Percentiles rank a stretch among this genome's conserved stretches.
phyloP scores from a whole-genome alignment of 139 green algal genomes.

The Desmodesmus armatus region DNA sequence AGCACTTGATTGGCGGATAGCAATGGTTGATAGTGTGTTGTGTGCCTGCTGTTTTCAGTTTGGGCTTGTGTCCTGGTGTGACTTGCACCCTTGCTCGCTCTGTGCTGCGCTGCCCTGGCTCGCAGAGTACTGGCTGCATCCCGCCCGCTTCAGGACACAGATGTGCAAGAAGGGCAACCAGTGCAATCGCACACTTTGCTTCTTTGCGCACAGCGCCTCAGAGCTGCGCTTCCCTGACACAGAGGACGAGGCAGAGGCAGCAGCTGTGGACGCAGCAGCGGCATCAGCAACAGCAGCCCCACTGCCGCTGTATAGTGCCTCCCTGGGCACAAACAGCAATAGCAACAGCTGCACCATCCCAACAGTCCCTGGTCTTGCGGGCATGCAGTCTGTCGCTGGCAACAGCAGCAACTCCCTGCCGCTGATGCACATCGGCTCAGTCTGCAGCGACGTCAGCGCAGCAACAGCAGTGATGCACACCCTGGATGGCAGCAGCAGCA shows the following conservation, averaged over 20 bases:
- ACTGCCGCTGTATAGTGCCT: slow-evolving; percentile 2
- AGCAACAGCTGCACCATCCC: background rate
- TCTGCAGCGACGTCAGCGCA: background rate
- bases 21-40: too few relatives aligned
- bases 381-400: background rate
- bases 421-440: background rate
- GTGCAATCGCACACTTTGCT: slow-evolving; percentile 46
- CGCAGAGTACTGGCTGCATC: slow-evolving; percentile 86
- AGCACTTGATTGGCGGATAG: too few relatives aligned
- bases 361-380: background rate
- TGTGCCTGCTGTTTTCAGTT: too few relatives aligned
- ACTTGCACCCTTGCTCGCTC: too few relatives aligned
- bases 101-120: too few relatives aligned
- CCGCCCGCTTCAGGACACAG: slow-evolving; percentile 60
- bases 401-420: background rate
- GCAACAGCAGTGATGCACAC: background rate
- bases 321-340: background rate
- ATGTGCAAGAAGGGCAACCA: slow-evolving; percentile 58
- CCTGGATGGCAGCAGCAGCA: background rate
- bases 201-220: slow-evolving; percentile 35
- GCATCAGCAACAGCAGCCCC: background rate
- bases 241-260: background rate
- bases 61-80: too few relatives aligned
- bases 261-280: slow-evolving; percentile 31
- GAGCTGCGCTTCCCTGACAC: slow-evolving; percentile 46